Conservation (phyloP, 805 yeast species). For the Saccharomycopsis javanensis region DNA sequence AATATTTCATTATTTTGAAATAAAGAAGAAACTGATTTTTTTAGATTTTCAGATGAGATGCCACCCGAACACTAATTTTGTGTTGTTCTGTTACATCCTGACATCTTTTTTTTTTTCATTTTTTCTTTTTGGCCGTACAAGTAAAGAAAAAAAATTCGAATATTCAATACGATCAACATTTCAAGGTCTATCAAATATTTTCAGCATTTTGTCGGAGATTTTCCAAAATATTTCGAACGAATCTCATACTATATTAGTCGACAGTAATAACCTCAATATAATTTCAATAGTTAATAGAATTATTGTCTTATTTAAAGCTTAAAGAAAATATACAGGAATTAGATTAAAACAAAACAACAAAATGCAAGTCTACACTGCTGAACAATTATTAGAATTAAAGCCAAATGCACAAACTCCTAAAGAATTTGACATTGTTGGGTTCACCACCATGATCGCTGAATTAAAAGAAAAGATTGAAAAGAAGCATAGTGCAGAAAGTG, state of each 20-base stretch:
- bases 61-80: neutral
- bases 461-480: slow-evolving; percentile 41
- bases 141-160: neutral
- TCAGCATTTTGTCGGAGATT: no score
- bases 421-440: slow-evolving; percentile 54
- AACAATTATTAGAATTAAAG: slow-evolving; percentile 51
- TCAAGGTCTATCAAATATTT: neutral
- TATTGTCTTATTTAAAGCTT: no score
- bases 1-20: no score
- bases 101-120: neutral
- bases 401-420: slow-evolving; percentile 50
- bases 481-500: slow-evolving; percentile 23
- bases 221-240: no score
- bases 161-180: neutral
- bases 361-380: slow-evolving; percentile 45
- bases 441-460: slow-evolving; percentile 55
- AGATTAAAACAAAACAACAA: neutral
- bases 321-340: no score
- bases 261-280: no score
- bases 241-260: no score
- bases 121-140: neutral
- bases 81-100: neutral
- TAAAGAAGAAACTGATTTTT: neutral
- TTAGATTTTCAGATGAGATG: neutral
- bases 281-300: no score